Conservation (phyloP, 2,329 filamentous ascomycete genomes). For the Fusarium mangiferae region DNA sequence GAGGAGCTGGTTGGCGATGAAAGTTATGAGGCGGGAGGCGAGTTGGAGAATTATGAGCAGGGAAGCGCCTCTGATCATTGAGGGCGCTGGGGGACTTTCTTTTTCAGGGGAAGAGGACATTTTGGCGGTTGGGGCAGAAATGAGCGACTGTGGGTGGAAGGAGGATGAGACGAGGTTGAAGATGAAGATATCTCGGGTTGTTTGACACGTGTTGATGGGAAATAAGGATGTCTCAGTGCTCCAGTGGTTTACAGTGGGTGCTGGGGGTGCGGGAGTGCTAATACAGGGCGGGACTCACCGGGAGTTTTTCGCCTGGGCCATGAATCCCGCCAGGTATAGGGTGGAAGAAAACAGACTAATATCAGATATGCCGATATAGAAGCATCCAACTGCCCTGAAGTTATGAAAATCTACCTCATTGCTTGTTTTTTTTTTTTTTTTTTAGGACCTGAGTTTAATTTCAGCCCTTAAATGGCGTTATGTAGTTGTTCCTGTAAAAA, state of each 20-base stretch:
- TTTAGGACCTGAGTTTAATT: not conserved
- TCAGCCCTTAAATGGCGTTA: fast-evolving
- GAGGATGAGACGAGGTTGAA: not conserved
- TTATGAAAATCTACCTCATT: not conserved
- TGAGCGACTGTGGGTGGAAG: not conserved
- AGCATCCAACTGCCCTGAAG: not conserved
- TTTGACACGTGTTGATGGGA: conserved; percentile 32
- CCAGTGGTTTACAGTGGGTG: conserved; percentile 15
- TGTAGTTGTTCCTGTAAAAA: no score
- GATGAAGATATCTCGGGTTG: not conserved
- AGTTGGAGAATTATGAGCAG: conserved; percentile 91
- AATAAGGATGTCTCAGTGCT: not conserved
- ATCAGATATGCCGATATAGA: not conserved
- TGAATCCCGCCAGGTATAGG: not conserved
- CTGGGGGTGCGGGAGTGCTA: not conserved
- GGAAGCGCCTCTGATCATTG: conserved; percentile 75
- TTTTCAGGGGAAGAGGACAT: conserved; percentile 4
- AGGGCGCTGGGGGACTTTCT: conserved; percentile 19
- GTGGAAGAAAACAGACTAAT: not conserved
- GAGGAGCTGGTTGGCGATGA: conserved; percentile 90
- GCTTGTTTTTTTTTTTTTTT: not conserved
- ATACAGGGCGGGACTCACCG: not conserved
- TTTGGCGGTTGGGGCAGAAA: not conserved
- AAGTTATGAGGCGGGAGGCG: conserved; percentile 86
- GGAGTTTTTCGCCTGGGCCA: not conserved